Evolutionary conservation across 1,284 basidiomycete genomes (phyloP), one percentile per base, ranked within the genome.

Genomic region (Thecaphora thlaspeos): DNA sequence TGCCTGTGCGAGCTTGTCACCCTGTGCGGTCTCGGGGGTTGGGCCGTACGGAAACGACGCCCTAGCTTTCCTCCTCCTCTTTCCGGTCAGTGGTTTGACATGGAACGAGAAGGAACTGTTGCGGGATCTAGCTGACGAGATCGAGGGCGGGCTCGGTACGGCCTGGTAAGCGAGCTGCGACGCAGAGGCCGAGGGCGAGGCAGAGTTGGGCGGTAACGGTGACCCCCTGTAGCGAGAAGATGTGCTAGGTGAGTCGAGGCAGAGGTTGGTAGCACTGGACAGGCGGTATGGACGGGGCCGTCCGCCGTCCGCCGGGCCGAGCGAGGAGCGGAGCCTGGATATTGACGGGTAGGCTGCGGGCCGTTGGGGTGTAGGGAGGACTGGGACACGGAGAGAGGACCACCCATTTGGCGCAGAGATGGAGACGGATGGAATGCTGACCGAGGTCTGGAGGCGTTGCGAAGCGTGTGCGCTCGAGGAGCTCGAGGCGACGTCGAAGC

Each of bases 41-140:
- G 38, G 38, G 7, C 38, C 38, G 14, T 40, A 40, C n/a, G 38
- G 38, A 40, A 40, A 40, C 5, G 38, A 40, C 3, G 38, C 21
- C 21, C 38, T 40, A 3, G 18, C 38, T 19, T 40, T 40, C 38
- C 38, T 11, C 18, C n/a, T 19, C 15, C 21, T 40, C 18, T 18
- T 12, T 3, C 7, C 15, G 10, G n/a, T 3, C 18, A 19, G 10
- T 9, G 38, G n/a, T 21, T 55, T 58, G 23, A 68, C 55, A 61
- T 60, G 23, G 47, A 65, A 49, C 39, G 66, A 51, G 58, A 67
- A 47, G 51, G 73, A 55, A 47, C 58, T 59, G 46, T 51, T 54
- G 32, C 72, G 52, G 41, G 66, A 46, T 21, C 61, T 26, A 48
- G 70, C 26, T n/a, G 54, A 44, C 39, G 45, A 47, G 37, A 34